phyloP scores from a whole-genome alignment of 805 yeast species.

The Barnettozyma californica region DNA sequence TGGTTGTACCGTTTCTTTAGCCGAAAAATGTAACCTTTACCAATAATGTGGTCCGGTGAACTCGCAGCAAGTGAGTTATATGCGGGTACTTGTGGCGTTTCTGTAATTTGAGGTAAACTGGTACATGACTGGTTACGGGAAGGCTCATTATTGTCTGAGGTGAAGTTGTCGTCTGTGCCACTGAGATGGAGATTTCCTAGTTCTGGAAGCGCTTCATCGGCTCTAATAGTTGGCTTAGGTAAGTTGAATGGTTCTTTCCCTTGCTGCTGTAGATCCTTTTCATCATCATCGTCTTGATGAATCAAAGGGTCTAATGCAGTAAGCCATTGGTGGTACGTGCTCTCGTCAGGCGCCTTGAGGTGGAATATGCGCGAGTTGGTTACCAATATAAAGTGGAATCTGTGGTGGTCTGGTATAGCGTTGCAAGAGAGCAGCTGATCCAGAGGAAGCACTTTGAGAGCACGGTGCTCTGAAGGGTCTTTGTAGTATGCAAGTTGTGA shows the following conservation, averaged over 20 bases:
- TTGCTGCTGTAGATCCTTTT: neutral
- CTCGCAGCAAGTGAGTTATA: constrained; percentile 21
- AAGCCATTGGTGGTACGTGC: constrained; percentile 22
- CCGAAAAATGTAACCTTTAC: constrained; percentile 37
- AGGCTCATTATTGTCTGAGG: constrained; percentile 15
- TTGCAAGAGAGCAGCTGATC: constrained; percentile 15
- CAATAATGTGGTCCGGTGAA: constrained; percentile 32
- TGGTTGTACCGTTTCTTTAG: constrained; percentile 40
- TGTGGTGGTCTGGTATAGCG: constrained; percentile 19
- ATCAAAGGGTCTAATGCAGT: constrained; percentile 12
- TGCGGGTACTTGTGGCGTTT: neutral
- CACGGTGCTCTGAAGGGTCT: constrained; percentile 34
- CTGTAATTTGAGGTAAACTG: constrained; percentile 7
- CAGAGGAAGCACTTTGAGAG: constrained; percentile 28
- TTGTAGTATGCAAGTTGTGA: constrained; percentile 36
- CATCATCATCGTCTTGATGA: constrained; percentile 9
- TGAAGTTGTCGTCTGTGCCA: constrained; percentile 24
- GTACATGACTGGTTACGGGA: constrained; percentile 8
- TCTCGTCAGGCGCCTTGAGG: constrained; percentile 16
- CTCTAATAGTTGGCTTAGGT: constrained; percentile 1
- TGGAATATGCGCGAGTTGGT: constrained; percentile 20
- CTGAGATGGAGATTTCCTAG: constrained; percentile 12
- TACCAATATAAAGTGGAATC: constrained; percentile 21
- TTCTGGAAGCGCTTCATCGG: neutral
- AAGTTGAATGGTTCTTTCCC: neutral